phyloP scores from a whole-genome alignment of 352 stramenopile species.

The Phytopythium chamaehyphon region DNA sequence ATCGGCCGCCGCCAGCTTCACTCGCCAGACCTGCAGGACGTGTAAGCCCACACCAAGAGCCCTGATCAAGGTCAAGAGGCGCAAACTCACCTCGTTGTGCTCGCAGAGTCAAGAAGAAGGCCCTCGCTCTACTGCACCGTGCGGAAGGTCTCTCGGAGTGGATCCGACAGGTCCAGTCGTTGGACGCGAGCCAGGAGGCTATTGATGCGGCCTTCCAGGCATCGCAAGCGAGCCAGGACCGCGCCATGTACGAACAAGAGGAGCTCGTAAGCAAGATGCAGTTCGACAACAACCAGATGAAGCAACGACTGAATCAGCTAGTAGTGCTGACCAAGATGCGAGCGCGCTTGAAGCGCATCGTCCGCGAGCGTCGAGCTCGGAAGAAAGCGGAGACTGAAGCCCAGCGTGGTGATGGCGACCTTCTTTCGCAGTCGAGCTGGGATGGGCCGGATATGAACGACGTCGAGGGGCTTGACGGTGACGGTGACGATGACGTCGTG shows the following conservation, averaged over 20 bases:
- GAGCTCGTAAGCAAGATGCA: slow-evolving; percentile 58
- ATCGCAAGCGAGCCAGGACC: slow-evolving; percentile 37
- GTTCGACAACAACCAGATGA: slow-evolving; percentile 56
- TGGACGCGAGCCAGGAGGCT: slow-evolving; percentile 21
- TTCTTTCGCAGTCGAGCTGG: slow-evolving; percentile 10
- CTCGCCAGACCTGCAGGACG: slow-evolving; percentile 61
- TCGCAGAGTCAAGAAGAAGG: slow-evolving; percentile 64
- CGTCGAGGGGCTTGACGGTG: slow-evolving; percentile 15
- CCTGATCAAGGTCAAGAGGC: not conserved
- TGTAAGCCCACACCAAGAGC: slow-evolving; percentile 23
- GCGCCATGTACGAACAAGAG: slow-evolving; percentile 48
- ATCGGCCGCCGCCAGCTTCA: slow-evolving; percentile 57
- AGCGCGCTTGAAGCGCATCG: slow-evolving; percentile 38
- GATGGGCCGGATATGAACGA: slow-evolving; percentile 16
- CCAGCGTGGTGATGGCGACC: slow-evolving; percentile 3
- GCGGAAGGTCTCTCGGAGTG: slow-evolving; percentile 69
- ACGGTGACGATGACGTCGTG: slow-evolving; percentile 8
- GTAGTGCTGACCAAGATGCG: slow-evolving; percentile 51
- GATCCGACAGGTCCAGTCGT: slow-evolving; percentile 36
- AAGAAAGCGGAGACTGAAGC: slow-evolving; percentile 32
- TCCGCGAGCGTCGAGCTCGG: slow-evolving; percentile 39
- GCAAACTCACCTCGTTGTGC: too few relatives aligned
- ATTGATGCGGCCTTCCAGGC: slow-evolving; percentile 42
- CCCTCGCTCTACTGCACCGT: slow-evolving; percentile 66
- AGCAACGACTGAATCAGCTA: slow-evolving; percentile 58